A percentile compares a stretch with the other conserved stretches of the same genome.
Conservation (phyloP, 2,329 filamentous ascomycete species). For the Penicillium crustosum region DNA sequence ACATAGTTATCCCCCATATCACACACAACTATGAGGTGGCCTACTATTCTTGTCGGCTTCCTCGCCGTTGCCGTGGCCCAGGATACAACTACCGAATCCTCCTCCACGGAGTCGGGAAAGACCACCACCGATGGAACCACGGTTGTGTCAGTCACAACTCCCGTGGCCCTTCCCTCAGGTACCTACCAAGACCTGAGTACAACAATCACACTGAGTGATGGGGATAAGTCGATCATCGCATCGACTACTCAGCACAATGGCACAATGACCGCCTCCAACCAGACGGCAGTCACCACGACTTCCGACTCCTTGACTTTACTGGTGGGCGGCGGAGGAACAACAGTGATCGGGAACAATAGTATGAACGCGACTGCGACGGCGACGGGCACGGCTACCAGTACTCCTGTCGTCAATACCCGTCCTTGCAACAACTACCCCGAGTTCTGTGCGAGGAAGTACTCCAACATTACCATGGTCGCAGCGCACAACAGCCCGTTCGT, state of each 20-base stretch:
- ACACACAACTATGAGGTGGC: constrained; percentile 20
- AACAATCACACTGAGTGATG: constrained; percentile 33
- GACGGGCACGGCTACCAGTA: constrained; percentile 47
- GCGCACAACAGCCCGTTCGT: constrained; percentile 83
- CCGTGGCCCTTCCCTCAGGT: constrained; percentile 39
- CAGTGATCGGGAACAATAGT: constrained; percentile 49
- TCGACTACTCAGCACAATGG: constrained; percentile 27
- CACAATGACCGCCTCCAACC: constrained; percentile 27
- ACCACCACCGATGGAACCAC: constrained; percentile 23
- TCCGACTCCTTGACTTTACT: constrained; percentile 44
- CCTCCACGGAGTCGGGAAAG: not conserved
- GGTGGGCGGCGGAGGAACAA: constrained; percentile 40
- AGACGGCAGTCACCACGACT: constrained; percentile 32
- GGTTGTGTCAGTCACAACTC: constrained; percentile 23
- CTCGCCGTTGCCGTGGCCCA: constrained; percentile 17
- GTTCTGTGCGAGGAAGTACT: constrained; percentile 73
- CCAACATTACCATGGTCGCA: constrained; percentile 76
- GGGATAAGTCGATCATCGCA: constrained; percentile 15
- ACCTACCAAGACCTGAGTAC: constrained; percentile 40
- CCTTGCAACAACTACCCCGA: constrained; percentile 79
- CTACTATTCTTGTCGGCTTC: constrained; percentile 14
- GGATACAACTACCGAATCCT: constrained; percentile 3
- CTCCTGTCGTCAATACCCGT: constrained; percentile 63
- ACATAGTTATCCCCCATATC: not conserved
- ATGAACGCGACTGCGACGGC: constrained; percentile 47